These are phyloP conservation scores for Candida broadrunensis DNA, from an alignment of 805 yeast species.

Conservation along the genomic window DNA sequence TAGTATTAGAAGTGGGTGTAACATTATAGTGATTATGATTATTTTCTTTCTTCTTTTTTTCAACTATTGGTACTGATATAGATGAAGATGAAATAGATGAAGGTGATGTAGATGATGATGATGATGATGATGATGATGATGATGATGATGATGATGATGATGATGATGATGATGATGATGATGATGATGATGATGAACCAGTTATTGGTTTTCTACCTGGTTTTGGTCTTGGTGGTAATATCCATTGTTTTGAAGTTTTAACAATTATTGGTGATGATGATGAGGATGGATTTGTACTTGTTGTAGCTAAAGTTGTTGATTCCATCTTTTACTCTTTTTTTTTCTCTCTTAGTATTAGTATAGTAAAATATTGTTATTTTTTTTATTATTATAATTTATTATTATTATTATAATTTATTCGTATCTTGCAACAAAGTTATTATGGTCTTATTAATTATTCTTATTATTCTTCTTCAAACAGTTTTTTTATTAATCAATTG, in stretches of 20 bases:
- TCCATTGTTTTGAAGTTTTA: conserved; percentile 77
- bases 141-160: background rate
- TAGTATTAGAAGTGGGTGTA: no score
- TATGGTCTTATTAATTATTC: no score
- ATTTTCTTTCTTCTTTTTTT: background rate
- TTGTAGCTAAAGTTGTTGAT: no score
- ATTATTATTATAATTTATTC: no score
- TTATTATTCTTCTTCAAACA: no score
- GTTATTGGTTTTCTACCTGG: conserved; percentile 58
- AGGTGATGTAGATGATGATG: background rate
- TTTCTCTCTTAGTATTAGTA: no score
- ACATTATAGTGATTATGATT: no score
- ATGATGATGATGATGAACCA: background rate
- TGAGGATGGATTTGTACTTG: no score
- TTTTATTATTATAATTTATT: no score
- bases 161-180: background rate
- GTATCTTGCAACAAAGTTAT: no score
- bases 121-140: background rate
- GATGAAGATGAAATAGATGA: background rate
- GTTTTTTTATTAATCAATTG: no score
- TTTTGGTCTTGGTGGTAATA: conserved; percentile 80
- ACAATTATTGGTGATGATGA: conserved; percentile 10
- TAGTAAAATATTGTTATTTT: no score
- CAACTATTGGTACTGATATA: background rate
- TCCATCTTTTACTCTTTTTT: background rate